Evolutionary conservation across 371 early-diverging fungal species (phyloP).

Genomic region (Apophysomyces elegans): DNA sequence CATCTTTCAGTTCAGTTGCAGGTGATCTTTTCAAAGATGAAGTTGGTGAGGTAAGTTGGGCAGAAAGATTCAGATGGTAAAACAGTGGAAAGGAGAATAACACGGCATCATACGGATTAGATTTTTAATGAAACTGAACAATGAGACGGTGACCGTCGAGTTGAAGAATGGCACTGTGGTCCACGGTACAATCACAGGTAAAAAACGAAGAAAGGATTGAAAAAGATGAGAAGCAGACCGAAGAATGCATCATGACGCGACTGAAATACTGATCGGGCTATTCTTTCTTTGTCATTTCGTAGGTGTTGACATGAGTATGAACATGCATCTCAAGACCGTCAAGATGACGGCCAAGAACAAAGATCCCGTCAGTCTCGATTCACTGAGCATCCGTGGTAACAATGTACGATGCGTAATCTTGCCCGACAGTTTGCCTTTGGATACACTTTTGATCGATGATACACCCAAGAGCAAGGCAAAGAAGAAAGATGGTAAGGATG

Average conservation of each 20-base stretch:
- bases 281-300: background rate
- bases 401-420: slow-evolving; percentile 94
- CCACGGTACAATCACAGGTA: slow-evolving; percentile 92
- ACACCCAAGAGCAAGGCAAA: slow-evolving; percentile 90
- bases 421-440: slow-evolving; percentile 94
- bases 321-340: slow-evolving; percentile 97
- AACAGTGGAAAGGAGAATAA: background rate
- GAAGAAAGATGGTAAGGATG: slow-evolving; percentile 53
- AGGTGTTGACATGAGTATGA: slow-evolving; percentile 99
- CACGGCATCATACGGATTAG: slow-evolving; percentile 39
- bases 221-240: background rate
- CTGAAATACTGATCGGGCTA: slow-evolving; percentile 1
- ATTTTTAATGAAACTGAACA: slow-evolving; percentile 94
- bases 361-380: slow-evolving; percentile 90
- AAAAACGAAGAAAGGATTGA: slow-evolving; percentile 18
- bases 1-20: background rate
- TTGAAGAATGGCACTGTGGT: slow-evolving; percentile 96
- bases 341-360: slow-evolving; percentile 97
- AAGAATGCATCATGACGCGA: background rate
- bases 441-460: slow-evolving; percentile 96
- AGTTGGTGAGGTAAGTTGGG: slow-evolving; percentile 6
- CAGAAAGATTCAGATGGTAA: background rate
- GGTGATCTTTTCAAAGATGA: slow-evolving; percentile 9
- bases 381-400: slow-evolving; percentile 93
- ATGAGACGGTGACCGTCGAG: slow-evolving; percentile 95